Conservation (phyloP, 306 rosid species). For the Trichosanthes truncata region DNA sequence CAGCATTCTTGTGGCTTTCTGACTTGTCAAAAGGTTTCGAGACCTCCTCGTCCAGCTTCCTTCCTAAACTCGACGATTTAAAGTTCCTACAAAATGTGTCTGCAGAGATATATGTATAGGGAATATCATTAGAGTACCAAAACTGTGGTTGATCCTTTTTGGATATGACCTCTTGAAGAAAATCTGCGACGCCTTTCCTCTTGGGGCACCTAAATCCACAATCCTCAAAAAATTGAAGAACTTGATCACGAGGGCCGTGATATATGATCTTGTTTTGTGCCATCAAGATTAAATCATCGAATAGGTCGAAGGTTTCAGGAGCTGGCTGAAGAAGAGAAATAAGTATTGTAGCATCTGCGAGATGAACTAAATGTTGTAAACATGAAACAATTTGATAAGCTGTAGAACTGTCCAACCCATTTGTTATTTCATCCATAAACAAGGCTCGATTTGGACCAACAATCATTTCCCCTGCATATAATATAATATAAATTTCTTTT, state of each 20-base stretch:
- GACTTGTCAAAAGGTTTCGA: conserved; percentile 13
- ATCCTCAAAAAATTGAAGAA: conserved; percentile 27
- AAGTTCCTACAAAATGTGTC: conserved; percentile 22
- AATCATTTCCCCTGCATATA: conserved; percentile 30
- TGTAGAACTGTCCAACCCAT: conserved; percentile 38
- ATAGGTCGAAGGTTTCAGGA: conserved; percentile 39
- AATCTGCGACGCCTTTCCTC: conserved; percentile 40
- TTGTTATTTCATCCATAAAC: conserved; percentile 39
- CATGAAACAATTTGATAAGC: conserved; percentile 30
- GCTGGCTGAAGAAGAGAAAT: conserved; percentile 51
- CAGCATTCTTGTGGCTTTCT: conserved; percentile 13
- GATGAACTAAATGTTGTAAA: conserved; percentile 30
- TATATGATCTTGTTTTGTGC: conserved; percentile 31
- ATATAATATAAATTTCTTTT: no score
- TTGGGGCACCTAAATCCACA: conserved; percentile 39
- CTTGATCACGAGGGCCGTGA: conserved; percentile 38
- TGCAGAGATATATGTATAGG: conserved; percentile 15
- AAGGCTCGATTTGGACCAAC: conserved; percentile 32
- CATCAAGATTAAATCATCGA: conserved; percentile 38
- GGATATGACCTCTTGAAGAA: conserved; percentile 35
- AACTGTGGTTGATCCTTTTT: conserved; percentile 35
- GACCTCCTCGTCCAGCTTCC: conserved; percentile 23
- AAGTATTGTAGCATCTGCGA: conserved; percentile 24
- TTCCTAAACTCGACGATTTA: conserved; percentile 21
- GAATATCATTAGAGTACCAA: conserved; percentile 20